Percentiles rank a stretch among this genome's conserved stretches.
Conservation (phyloP, 495 filamentous ascomycete species). For the Podospora appendiculata region DNA sequence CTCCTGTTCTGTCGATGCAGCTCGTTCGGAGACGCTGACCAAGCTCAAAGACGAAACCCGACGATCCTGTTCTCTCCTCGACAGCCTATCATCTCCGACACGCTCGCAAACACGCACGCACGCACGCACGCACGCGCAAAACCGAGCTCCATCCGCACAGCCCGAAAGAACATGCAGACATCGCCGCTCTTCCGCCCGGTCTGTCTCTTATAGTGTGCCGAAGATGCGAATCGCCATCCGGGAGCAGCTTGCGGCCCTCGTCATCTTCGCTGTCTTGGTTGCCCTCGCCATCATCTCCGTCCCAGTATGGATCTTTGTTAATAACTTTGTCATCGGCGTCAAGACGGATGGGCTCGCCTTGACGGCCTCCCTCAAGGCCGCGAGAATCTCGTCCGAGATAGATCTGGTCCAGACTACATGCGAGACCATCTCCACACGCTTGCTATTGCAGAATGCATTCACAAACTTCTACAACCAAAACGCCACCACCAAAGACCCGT, state of each 20-base stretch:
- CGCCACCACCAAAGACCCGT: conserved; percentile 40
- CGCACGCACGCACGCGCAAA: neutral
- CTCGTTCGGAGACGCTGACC: too few relatives aligned
- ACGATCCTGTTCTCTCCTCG: neutral
- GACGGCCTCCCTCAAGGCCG: conserved; percentile 77
- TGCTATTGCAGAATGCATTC: conserved; percentile 58
- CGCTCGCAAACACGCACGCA: too few relatives aligned
- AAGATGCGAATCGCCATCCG: conserved; percentile 78
- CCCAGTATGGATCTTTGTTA: conserved; percentile 62
- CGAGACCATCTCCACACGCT: conserved; percentile 55
- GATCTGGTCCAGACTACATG: conserved; percentile 64
- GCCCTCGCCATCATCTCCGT: conserved; percentile 49
- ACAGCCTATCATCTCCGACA: neutral
- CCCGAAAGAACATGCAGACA: conserved; percentile 17
- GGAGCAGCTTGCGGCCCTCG: conserved; percentile 70
- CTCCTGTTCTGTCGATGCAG: too few relatives aligned
- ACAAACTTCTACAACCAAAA: conserved; percentile 52
- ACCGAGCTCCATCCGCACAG: neutral
- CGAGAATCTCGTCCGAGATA: conserved; percentile 68
- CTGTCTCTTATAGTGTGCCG: conserved; percentile 26
- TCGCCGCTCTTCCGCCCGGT: conserved; percentile 8
- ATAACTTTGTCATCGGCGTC: conserved; percentile 62
- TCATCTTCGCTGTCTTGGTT: conserved; percentile 60
- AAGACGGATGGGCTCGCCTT: conserved; percentile 54
- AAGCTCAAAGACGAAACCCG: too few relatives aligned